These are phyloP conservation scores for Penicillium hordei DNA, from an alignment of 2,329 filamentous ascomycete species.

Conservation along the genomic window DNA sequence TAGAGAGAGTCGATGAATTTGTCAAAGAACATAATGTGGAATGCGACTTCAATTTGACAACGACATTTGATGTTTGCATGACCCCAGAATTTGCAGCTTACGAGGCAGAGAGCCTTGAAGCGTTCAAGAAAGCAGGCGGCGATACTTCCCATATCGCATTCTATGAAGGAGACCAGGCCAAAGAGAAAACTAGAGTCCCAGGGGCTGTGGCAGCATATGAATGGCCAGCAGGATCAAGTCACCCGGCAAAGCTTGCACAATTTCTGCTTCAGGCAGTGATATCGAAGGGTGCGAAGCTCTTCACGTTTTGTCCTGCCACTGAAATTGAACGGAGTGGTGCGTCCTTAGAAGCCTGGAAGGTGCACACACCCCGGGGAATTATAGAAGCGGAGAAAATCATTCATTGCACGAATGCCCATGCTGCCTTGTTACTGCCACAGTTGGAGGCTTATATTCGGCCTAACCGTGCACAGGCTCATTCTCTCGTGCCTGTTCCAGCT, in stretches of 20 bases:
- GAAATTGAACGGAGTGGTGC: constrained; percentile 20
- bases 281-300: constrained; percentile 42
- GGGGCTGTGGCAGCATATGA: constrained; percentile 50
- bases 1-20: constrained; percentile 44
- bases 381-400: constrained; percentile 21
- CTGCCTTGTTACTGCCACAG: constrained; percentile 23
- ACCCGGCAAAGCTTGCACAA: constrained; percentile 53
- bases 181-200: constrained; percentile 38
- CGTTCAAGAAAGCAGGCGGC: constrained; percentile 45
- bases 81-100: constrained; percentile 49
- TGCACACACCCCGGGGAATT: constrained; percentile 20
- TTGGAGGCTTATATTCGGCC: constrained; percentile 39
- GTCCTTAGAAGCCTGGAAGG: constrained; percentile 13
- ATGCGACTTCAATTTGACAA: constrained; percentile 50
- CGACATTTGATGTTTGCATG: constrained; percentile 52
- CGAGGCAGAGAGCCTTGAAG: constrained; percentile 42
- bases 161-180: constrained; percentile 44
- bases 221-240: constrained; percentile 52
- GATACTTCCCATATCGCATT: constrained; percentile 46
- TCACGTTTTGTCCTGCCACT: constrained; percentile 46
- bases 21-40: constrained; percentile 43
- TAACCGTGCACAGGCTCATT: constrained; percentile 48
- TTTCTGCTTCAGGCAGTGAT: constrained; percentile 46
- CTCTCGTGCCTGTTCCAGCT: constrained; percentile 42
- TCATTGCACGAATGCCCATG: constrained; percentile 30